A percentile compares a stretch with the other conserved stretches of the same genome.
phyloP scores from a whole-genome alignment of 2,329 filamentous ascomycete genomes.

The Raffaelea arxii region DNA sequence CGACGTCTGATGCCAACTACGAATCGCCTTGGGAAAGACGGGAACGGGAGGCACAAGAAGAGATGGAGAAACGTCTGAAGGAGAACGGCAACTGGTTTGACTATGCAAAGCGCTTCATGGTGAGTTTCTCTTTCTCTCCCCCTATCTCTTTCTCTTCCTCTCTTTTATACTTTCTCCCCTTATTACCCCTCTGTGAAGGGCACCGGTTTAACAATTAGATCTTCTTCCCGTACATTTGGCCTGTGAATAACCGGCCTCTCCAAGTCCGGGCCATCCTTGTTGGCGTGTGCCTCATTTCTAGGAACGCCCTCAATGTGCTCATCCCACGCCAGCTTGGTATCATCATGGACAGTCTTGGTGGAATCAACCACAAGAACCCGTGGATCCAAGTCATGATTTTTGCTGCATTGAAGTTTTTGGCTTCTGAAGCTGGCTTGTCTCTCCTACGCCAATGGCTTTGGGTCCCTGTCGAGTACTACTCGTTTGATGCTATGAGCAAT shows the following conservation, averaged over 20 bases:
- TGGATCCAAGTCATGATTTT: slow-evolving; percentile 45
- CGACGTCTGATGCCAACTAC: slow-evolving; percentile 24
- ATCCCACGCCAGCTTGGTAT: slow-evolving; percentile 75
- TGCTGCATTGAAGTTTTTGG: slow-evolving; percentile 38
- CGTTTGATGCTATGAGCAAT: slow-evolving; percentile 40
- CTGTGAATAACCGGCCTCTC: slow-evolving; percentile 53
- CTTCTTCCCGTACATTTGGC: slow-evolving; percentile 73
- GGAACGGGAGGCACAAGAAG: slow-evolving; percentile 44
- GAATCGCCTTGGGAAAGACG: slow-evolving; percentile 47
- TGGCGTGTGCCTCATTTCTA: slow-evolving; percentile 55
- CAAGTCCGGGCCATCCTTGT: slow-evolving; percentile 61
- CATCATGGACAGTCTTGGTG: slow-evolving; percentile 60
- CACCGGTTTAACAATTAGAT: no score
- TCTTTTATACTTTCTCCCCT: slow-evolving; percentile 1
- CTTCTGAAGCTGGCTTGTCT: slow-evolving; percentile 45
- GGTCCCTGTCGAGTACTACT: slow-evolving; percentile 49
- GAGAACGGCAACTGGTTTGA: slow-evolving; percentile 68
- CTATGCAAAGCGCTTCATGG: slow-evolving; percentile 64
- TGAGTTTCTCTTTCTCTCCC: slow-evolving; percentile 16
- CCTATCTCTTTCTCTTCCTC: neutral
- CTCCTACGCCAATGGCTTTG: slow-evolving; percentile 46
- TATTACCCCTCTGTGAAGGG: no score
- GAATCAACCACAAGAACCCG: slow-evolving; percentile 34
- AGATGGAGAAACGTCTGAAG: slow-evolving; percentile 58
- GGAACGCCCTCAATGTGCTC: slow-evolving; percentile 65